Base-by-base conservation (phyloP, 2,329 filamentous ascomycete species). In the Colletotrichum camelliae region DNA sequence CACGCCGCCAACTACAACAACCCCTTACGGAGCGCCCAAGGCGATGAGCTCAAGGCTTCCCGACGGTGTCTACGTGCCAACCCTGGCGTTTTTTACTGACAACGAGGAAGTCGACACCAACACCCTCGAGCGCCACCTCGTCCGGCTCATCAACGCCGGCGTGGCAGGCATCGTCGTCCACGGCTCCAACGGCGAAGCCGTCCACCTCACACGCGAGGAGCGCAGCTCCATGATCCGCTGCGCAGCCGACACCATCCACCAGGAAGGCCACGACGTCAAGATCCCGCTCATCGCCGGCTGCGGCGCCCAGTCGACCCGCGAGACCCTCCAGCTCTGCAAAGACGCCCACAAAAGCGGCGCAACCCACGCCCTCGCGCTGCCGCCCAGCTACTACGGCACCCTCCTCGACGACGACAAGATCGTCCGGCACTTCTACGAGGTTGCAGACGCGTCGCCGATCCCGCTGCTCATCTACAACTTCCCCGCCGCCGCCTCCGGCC, bases 121-220 rank as follows among this genome's bases (percentile, higher is more conserved):
- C 9, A 80, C 81, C 4, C 81, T 84, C 64, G 81, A 83, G 67
- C 78, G 79, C 33, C 84, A 86, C 58, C 77, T 85, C 61, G 80
- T 84, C 64, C 81, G 83, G 48, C 80, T 85, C 10, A 68, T 91
- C 61, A 83, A 89, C 72, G 89, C 92, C 27, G 93, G 93, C 43
- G 88, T 95, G 57, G 88, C 92, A 21, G 93, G 93, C 58, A 86
- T 95, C 67, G 91, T 94, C 24, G 92, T 91, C 5, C 93, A 94
- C 82, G 93, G 93, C 52, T 94, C 92, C 79, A 95, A 95, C 81
- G 94, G 93, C 80, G 94, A 95, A 85, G 93, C 93, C 1, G 92
- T 93, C 4, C 93, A 95, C 80, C 87, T 95, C 12, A 92, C 92
- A 52, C 92, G 93, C 79, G 87, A 89, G 27, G 94, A 96, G 85